Evolutionary conservation across 2,329 filamentous ascomycete species (phyloP).

Genomic region (Lachnellula subtilissima): DNA sequence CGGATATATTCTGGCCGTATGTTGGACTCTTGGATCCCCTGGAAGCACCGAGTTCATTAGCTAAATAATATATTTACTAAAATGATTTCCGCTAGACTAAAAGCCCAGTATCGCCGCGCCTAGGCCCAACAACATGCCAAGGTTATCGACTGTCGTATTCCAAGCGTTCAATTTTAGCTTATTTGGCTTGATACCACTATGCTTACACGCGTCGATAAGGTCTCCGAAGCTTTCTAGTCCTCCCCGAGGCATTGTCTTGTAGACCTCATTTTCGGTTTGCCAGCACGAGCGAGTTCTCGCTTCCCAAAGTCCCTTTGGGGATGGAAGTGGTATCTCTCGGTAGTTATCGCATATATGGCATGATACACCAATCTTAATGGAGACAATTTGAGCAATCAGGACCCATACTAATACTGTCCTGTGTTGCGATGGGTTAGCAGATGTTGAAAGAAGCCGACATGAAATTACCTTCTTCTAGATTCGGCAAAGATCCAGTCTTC

Average conservation of each 20-base stretch:
- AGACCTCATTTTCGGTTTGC: conserved; percentile 6
- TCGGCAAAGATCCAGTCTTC: conserved; percentile 14
- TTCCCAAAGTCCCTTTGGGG: conserved; percentile 8
- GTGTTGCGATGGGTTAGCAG: neutral
- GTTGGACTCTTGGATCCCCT: too few relatives aligned
- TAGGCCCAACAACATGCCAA: neutral
- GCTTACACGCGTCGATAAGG: conserved; percentile 3
- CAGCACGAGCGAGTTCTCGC: conserved; percentile 1
- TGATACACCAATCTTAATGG: conserved; percentile 4
- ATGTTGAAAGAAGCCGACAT: neutral
- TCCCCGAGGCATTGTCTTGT: neutral
- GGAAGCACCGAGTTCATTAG: too few relatives aligned
- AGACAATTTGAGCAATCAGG: conserved; percentile 3
- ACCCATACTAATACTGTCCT: conserved; percentile 8
- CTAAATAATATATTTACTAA: too few relatives aligned
- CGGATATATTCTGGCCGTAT: too few relatives aligned
- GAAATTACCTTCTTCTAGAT: conserved; percentile 7
- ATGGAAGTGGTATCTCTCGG: conserved; percentile 1
- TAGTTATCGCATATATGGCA: too few relatives aligned
- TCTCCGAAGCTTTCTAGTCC: conserved; percentile 1
- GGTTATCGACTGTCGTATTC: conserved; percentile 4
- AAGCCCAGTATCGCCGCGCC: neutral
- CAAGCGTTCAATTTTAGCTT: conserved; percentile 6
- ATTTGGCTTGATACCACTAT: neutral
- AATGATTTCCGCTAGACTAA: too few relatives aligned